Base-by-base conservation (phyloP, 306 rosid species). In the Quercus gilva region DNA sequence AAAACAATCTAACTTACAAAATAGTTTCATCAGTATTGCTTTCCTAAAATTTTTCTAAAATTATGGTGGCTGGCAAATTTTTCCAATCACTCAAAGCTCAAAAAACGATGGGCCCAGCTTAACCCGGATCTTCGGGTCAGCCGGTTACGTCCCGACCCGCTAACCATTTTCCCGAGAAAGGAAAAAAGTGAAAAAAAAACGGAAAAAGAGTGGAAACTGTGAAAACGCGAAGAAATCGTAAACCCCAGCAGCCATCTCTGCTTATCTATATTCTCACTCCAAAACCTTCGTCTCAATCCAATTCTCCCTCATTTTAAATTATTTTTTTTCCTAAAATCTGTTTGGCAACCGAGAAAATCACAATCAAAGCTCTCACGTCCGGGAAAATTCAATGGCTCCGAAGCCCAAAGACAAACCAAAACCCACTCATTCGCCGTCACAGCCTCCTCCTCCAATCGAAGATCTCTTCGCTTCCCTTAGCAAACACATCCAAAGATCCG, bases 391-490 rank as follows among this genome's bases (percentile, higher is more conserved):
- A 49, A 87, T 95, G 99, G 94, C 98, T 81, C 99, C 99, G 81
- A 95, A 93, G 88, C 72, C 82, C 74, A 91, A 84, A 75, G 88
- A 88, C 71, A 88, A 76, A 74, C 73, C 88, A 19, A 91, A 89
- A 74, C 52, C 90, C 45, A 51, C 90, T n/a, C 81, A 85, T 14
- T 69, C 85, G 82, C 51, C 92, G 68, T 78, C 87, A 11, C 88
- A 86, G 53, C 85, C 94, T 73, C 92, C 95, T 2, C 96, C 93
- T 20, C 76, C 91, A 15, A 81, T 93, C 75, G 98, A 93, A 88
- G 99, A 95, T 88, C 98, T 93, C 23, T 95, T 95, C 89, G 41
- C 90, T 17, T 72, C 92, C 2, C 92, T 95, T 65, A 88, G 86
- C 89, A 79, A 84, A 20, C 97, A 90, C 91, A 89, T 95, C 78